Evolutionary conservation across 371 early-diverging fungal genomes (phyloP).

Genomic region (Mortierella sp.): DNA sequence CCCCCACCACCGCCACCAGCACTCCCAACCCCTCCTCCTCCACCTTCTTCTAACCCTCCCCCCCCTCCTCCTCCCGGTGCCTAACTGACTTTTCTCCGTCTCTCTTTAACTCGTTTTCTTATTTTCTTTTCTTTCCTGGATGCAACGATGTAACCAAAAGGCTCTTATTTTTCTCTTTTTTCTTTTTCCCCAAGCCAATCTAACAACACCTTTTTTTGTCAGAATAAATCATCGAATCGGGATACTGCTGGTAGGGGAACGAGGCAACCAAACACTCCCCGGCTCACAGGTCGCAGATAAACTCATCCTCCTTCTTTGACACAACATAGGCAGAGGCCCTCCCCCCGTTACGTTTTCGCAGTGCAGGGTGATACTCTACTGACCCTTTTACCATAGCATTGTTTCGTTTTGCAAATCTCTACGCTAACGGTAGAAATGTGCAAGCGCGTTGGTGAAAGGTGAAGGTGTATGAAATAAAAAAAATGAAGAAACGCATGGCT

Average conservation of each 20-base stretch:
- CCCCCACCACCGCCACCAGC: slow-evolving; percentile 41
- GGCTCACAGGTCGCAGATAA: background rate
- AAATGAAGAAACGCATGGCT: background rate
- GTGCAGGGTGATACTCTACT: background rate
- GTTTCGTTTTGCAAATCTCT: background rate
- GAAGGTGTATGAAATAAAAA: background rate
- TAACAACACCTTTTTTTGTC: slow-evolving; percentile 3
- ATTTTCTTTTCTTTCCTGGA: background rate
- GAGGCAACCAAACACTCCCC: background rate
- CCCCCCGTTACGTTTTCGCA: background rate
- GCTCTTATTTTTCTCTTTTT: background rate
- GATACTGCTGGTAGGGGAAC: slow-evolving; percentile 11
- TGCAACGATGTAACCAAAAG: slow-evolving; percentile 3
- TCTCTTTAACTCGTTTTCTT: background rate
- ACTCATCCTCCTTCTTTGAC: background rate
- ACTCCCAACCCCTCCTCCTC: slow-evolving; percentile 32
- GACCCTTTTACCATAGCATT: slow-evolving; percentile 3
- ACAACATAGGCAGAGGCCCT: background rate
- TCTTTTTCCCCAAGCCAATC: background rate
- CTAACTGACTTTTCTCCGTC: slow-evolving; percentile 7
- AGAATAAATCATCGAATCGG: background rate
- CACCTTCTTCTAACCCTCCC: slow-evolving; percentile 17
- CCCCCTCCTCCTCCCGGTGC: slow-evolving; percentile 34
- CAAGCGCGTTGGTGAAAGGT: too few relatives aligned
- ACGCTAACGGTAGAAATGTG: background rate